A percentile compares a stretch with the other conserved stretches of the same genome.
Evolutionary conservation across 2,329 filamentous ascomycete species (phyloP).

Genomic region (Raffaelea albimanens): DNA sequence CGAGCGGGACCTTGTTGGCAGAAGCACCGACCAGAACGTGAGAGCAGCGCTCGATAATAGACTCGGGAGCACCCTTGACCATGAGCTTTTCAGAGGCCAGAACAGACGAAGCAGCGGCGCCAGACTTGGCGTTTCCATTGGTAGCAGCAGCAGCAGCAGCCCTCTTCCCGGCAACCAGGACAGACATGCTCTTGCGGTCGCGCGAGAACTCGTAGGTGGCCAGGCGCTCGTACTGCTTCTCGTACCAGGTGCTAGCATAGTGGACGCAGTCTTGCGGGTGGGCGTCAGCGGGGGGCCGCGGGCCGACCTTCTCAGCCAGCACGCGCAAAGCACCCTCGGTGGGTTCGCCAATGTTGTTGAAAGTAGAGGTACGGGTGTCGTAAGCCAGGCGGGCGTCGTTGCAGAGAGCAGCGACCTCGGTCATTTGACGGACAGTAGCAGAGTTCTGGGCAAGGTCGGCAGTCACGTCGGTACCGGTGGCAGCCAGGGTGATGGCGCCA

Average conservation of each 20-base stretch:
- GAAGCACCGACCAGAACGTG: conserved; percentile 67
- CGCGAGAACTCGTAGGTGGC: conserved; percentile 95
- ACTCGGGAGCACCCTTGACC: conserved; percentile 94
- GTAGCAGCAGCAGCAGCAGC: too few species aligned
- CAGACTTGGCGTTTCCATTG: conserved; percentile 14
- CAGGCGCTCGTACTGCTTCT: conserved; percentile 62
- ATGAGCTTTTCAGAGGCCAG: conserved; percentile 61
- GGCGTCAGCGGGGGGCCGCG: conserved; percentile 50
- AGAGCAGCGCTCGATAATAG: conserved; percentile 85
- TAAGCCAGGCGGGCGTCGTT: conserved; percentile 82
- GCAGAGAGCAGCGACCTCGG: conserved; percentile 65
- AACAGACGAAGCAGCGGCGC: conserved; percentile 47
- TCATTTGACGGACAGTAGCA: conserved; percentile 69
- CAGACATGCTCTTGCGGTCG: conserved; percentile 98
- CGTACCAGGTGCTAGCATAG: conserved; percentile 76
- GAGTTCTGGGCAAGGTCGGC: conserved; percentile 62
- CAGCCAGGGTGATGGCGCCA: conserved; percentile 55
- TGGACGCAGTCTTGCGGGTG: conserved; percentile 60
- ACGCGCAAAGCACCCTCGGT: conserved; percentile 90
- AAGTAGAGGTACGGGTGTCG: conserved; percentile 64
- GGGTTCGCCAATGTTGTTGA: conserved; percentile 81
- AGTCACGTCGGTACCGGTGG: conserved; percentile 50
- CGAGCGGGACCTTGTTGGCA: conserved; percentile 68
- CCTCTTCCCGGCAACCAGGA: conserved; percentile 57
- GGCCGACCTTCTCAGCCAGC: conserved; percentile 89